These are phyloP conservation scores for Chlorociboria aeruginascens DNA, from an alignment of 495 filamentous ascomycete species.

Conservation along the genomic window DNA sequence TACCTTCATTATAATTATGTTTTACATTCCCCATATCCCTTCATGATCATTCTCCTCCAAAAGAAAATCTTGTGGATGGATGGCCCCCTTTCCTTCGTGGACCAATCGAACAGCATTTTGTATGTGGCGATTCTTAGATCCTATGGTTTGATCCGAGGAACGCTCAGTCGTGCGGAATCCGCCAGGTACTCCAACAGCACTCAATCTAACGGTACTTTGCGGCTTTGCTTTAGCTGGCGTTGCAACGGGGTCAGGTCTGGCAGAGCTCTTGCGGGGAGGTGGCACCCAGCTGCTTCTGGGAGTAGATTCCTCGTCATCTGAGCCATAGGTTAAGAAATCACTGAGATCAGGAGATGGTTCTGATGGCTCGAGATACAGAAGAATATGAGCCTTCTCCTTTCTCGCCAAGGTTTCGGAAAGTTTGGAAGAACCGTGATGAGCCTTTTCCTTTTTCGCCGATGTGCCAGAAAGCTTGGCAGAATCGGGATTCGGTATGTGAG, in stretches of 20 bases:
- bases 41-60: conserved; percentile 10
- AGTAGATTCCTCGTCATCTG: conserved; percentile 17
- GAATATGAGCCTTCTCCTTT: conserved; percentile 5
- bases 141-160: not conserved
- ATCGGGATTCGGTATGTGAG: conserved; percentile 2
- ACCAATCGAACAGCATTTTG: conserved; percentile 1
- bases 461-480: conserved; percentile 5
- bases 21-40: conserved; percentile 11
- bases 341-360: conserved; percentile 20
- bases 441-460: conserved; percentile 1
- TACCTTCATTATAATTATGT: not conserved
- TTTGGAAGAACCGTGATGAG: conserved; percentile 1
- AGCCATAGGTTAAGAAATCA: conserved; percentile 19
- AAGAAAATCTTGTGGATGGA: conserved; percentile 6
- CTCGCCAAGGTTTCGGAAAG: conserved; percentile 5
- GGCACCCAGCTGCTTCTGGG: conserved; percentile 10
- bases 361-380: conserved; percentile 14
- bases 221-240: conserved; percentile 8
- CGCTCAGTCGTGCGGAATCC: conserved; percentile 3
- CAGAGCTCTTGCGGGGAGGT: not conserved
- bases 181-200: conserved; percentile 12
- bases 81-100: conserved; percentile 7
- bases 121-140: not conserved
- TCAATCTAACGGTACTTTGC: conserved; percentile 11
- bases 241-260: conserved; percentile 9